phyloP scores from a whole-genome alignment of 768 basidiomycete genomes.

The Trametes maxima region DNA sequence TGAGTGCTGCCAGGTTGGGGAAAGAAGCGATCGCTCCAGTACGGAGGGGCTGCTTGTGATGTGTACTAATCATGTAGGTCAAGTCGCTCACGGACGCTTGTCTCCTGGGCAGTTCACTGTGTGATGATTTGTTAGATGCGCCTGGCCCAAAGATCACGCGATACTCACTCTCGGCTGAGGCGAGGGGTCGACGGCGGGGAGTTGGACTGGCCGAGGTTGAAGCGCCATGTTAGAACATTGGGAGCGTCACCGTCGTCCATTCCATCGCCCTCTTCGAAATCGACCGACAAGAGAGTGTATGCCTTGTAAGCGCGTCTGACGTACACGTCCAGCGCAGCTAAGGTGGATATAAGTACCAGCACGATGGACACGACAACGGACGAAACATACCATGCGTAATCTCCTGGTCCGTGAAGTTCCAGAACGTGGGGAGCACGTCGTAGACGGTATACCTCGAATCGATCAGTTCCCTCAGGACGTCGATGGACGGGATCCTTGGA shows the following conservation, averaged over 20 bases:
- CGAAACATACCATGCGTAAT: conserved; percentile 70
- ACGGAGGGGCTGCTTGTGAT: conserved; percentile 87
- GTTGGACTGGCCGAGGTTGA: conserved; percentile 89
- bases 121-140: not conserved
- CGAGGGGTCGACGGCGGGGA: conserved; percentile 85
- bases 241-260: conserved; percentile 83
- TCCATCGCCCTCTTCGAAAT: conserved; percentile 92
- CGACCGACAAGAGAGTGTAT: conserved; percentile 87
- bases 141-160: conserved; percentile 12
- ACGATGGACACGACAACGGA: not conserved
- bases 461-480: conserved; percentile 88
- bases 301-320: conserved; percentile 94
- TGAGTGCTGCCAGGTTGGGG: conserved; percentile 68
- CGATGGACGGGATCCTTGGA: conserved; percentile 75
- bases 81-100: conserved; percentile 95
- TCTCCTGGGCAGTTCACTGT: conserved; percentile 61
- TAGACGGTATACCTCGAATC: conserved; percentile 97
- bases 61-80: conserved; percentile 85
- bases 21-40: conserved; percentile 93
- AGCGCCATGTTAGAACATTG: conserved; percentile 87
- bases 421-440: conserved; percentile 96
- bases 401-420: conserved; percentile 83
- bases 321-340: conserved; percentile 95
- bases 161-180: conserved; percentile 49
- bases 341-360: too few relatives aligned